phyloP scores from a whole-genome alignment of 768 basidiomycete genomes.

The Boletus huronensis region DNA sequence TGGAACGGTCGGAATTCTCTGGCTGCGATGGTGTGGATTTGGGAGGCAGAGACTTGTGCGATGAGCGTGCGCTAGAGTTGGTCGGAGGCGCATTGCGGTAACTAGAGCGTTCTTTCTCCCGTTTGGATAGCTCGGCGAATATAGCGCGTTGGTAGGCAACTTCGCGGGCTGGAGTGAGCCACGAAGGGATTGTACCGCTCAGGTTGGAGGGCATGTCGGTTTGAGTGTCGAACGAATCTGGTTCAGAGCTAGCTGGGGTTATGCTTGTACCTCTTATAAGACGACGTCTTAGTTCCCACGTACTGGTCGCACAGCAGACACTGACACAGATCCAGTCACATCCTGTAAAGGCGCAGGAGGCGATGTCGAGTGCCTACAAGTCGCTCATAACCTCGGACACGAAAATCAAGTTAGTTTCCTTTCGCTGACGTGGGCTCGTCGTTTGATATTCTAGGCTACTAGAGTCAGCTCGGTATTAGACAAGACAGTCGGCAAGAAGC shows the following conservation, averaged over 20 bases:
- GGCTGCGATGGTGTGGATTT: constrained; percentile 9
- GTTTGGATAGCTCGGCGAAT: constrained; percentile 35
- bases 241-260: background rate
- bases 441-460: constrained; percentile 4
- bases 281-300: constrained; percentile 14
- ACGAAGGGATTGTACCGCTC: constrained; percentile 6
- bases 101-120: constrained; percentile 35
- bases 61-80: constrained; percentile 1
- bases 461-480: constrained; percentile 82
- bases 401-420: constrained; percentile 38
- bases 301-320: background rate
- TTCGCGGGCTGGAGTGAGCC: constrained; percentile 17
- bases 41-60: constrained; percentile 2
- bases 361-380: constrained; percentile 22
- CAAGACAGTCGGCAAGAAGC: constrained; percentile 67
- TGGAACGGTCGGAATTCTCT: constrained; percentile 21
- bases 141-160: constrained; percentile 22
- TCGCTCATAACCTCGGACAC: constrained; percentile 25
- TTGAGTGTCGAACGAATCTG: background rate
- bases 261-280: background rate
- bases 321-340: background rate
- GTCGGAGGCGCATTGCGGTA: constrained; percentile 24
- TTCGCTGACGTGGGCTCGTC: constrained; percentile 18
- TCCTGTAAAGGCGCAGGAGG: background rate
- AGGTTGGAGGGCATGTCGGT: constrained; percentile 10